Conservation (phyloP, 257 asterid species). For the Osmanthus fragrans region DNA sequence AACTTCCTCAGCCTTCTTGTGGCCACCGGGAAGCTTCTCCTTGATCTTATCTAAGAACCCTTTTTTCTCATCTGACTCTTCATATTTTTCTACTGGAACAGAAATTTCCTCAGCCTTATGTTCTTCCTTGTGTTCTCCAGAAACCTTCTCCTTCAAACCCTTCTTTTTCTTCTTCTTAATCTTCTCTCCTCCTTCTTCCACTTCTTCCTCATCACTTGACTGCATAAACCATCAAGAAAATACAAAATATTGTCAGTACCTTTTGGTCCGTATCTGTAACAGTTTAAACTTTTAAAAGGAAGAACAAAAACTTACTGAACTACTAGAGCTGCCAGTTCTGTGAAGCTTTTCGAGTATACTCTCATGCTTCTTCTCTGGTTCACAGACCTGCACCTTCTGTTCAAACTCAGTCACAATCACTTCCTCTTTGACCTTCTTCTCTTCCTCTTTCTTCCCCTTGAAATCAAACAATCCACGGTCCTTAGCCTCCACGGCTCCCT, state of each 20-base stretch:
- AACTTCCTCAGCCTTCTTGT: constrained; percentile 61
- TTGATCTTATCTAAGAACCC: constrained; percentile 76
- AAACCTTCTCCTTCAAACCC: constrained; percentile 58
- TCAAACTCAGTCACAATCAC: constrained; percentile 46
- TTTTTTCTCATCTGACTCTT: constrained; percentile 58
- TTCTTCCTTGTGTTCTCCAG: constrained; percentile 47
- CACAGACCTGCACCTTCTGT: constrained; percentile 59
- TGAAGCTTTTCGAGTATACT: constrained; percentile 50
- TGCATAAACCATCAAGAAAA: constrained; percentile 23
- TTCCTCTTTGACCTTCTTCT: constrained; percentile 45
- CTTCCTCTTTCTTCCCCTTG: constrained; percentile 48
- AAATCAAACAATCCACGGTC: constrained; percentile 73
- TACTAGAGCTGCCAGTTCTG: constrained; percentile 60
- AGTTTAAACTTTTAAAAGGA: too few relatives aligned
- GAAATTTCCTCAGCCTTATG: constrained; percentile 37
- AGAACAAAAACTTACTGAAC: constrained; percentile 63
- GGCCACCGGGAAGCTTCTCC: constrained; percentile 74
- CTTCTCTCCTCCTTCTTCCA: constrained; percentile 66
- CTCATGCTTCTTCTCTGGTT: constrained; percentile 48
- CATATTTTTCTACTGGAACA: constrained; percentile 51
- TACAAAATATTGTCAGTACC: too few relatives aligned
- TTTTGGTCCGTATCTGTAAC: too few relatives aligned
- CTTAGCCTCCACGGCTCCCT: constrained; percentile 37
- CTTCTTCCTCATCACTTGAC: constrained; percentile 87
- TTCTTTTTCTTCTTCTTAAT: constrained; percentile 77